These are phyloP conservation scores for Lathyrus sativus DNA, from an alignment of 306 rosid species.

Conservation along the genomic window DNA sequence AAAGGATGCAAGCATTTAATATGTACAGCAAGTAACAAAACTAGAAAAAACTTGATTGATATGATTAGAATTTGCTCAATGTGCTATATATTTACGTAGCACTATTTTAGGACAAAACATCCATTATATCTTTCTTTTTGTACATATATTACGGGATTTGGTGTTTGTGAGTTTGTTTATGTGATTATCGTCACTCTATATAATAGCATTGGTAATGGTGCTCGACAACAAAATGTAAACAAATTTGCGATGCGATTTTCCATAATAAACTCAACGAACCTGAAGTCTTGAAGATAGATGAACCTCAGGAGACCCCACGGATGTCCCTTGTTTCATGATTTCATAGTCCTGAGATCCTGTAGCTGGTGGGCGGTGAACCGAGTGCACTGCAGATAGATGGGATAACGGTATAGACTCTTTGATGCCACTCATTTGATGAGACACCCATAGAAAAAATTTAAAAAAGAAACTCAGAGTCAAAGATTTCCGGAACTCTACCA, in stretches of 20 bases:
- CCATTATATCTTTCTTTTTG: background rate
- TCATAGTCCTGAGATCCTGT: slow-evolving; percentile 86
- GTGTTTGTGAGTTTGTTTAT: background rate
- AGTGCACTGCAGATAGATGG: slow-evolving; percentile 74
- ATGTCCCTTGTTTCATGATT: slow-evolving; percentile 74
- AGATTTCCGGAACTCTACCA: slow-evolving; percentile 92
- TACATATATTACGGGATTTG: background rate
- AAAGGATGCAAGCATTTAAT: slow-evolving; percentile 3
- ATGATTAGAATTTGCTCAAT: background rate
- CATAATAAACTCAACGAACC: slow-evolving; percentile 47
- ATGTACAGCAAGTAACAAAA: background rate
- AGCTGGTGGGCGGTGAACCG: slow-evolving; percentile 76
- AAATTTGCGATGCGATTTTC: slow-evolving; percentile 24
- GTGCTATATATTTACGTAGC: background rate
- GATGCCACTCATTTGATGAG: slow-evolving; percentile 66
- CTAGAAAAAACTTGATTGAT: background rate
- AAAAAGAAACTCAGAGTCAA: slow-evolving; percentile 83
- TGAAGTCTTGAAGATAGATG: slow-evolving; percentile 91
- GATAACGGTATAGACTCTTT: slow-evolving; percentile 58
- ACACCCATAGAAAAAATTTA: slow-evolving; percentile 90
- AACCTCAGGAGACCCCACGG: slow-evolving; percentile 95
- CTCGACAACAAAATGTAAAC: too few relatives aligned
- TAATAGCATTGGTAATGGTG: background rate
- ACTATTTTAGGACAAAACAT: background rate
- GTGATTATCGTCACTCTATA: background rate